phyloP scores from a whole-genome alignment of 352 stramenopile species.

The Globisporangium cystogenes region DNA sequence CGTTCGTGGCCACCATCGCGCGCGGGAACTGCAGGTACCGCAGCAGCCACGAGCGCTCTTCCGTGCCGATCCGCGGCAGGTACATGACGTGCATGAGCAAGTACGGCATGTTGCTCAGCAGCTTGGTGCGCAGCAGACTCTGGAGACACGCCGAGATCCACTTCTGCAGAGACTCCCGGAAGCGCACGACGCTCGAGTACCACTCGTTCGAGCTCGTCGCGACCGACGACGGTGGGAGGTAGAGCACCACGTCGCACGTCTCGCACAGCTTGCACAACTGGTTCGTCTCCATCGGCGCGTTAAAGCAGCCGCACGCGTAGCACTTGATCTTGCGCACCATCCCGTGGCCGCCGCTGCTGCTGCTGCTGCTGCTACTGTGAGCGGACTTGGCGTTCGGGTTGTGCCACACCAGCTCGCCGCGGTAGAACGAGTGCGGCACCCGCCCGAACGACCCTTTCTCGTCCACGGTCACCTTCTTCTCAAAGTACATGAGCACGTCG shows the following conservation, averaged over 20 bases:
- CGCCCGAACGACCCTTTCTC: slow-evolving; percentile 60
- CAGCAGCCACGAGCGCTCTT: slow-evolving; percentile 78
- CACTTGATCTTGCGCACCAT: slow-evolving; percentile 67
- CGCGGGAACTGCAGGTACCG: slow-evolving; percentile 79
- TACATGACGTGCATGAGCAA: slow-evolving; percentile 86
- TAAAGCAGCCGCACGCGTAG: slow-evolving; percentile 67
- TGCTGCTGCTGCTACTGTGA: slow-evolving; percentile 6
- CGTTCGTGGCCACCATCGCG: slow-evolving; percentile 47
- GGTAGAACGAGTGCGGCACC: slow-evolving; percentile 71
- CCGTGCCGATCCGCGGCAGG: slow-evolving; percentile 65
- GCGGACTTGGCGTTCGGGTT: slow-evolving; percentile 12
- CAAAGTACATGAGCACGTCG: slow-evolving; percentile 83
- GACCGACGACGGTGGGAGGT: slow-evolving; percentile 71
- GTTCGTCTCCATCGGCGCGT: slow-evolving; percentile 54
- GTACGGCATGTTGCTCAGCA: slow-evolving; percentile 74
- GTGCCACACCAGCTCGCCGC: slow-evolving; percentile 73
- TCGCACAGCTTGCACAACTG: slow-evolving; percentile 76
- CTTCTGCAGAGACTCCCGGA: slow-evolving; percentile 72
- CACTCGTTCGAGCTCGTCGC: slow-evolving; percentile 77
- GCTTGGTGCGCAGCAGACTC: slow-evolving; percentile 52
- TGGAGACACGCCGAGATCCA: slow-evolving; percentile 75
- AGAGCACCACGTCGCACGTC: slow-evolving; percentile 69
- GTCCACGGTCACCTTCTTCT: slow-evolving; percentile 78
- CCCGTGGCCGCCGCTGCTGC: slow-evolving; percentile 16
- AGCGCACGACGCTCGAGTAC: slow-evolving; percentile 67